Evolutionary conservation across 352 stramenopile genomes (phyloP).

Genomic region (Phytophthora idaei): DNA sequence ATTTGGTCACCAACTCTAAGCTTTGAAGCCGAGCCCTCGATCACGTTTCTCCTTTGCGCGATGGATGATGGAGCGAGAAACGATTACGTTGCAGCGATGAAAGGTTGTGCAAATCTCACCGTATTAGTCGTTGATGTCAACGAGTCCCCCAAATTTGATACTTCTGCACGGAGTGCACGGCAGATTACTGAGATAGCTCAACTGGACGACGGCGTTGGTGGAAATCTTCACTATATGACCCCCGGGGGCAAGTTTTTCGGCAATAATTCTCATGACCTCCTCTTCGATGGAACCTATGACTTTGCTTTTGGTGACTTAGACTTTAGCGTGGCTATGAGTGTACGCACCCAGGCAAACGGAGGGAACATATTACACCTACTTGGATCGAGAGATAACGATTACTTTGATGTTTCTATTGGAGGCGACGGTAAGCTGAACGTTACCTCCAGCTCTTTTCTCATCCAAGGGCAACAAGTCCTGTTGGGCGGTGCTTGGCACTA

Average conservation of each 20-base stretch:
- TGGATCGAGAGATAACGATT: neutral
- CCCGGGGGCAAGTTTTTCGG: conserved; percentile 26
- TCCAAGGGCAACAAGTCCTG: conserved; percentile 4
- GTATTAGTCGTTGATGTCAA: conserved; percentile 51
- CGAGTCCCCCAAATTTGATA: conserved; percentile 37
- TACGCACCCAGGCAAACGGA: conserved; percentile 18
- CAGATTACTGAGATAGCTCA: conserved; percentile 14
- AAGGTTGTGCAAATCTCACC: conserved; percentile 43
- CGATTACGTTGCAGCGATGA: conserved; percentile 52
- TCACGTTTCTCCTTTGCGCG: conserved; percentile 49
- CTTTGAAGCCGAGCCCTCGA: conserved; percentile 39
- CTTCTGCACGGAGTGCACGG: neutral
- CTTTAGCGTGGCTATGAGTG: conserved; percentile 44
- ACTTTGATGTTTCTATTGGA: conserved; percentile 27
- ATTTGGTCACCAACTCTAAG: conserved; percentile 37
- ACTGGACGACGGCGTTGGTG: conserved; percentile 18
- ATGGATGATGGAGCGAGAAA: conserved; percentile 55
- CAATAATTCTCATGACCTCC: conserved; percentile 26
- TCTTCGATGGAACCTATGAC: conserved; percentile 3
- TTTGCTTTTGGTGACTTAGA: conserved; percentile 57
- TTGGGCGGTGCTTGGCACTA: conserved; percentile 29
- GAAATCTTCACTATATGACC: conserved; percentile 20
- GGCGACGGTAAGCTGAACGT: conserved; percentile 16
- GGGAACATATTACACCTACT: conserved; percentile 22
- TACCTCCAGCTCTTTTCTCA: neutral